Conservation (phyloP, 2,329 filamentous ascomycete genomes). For the Colletotrichum melonis region DNA sequence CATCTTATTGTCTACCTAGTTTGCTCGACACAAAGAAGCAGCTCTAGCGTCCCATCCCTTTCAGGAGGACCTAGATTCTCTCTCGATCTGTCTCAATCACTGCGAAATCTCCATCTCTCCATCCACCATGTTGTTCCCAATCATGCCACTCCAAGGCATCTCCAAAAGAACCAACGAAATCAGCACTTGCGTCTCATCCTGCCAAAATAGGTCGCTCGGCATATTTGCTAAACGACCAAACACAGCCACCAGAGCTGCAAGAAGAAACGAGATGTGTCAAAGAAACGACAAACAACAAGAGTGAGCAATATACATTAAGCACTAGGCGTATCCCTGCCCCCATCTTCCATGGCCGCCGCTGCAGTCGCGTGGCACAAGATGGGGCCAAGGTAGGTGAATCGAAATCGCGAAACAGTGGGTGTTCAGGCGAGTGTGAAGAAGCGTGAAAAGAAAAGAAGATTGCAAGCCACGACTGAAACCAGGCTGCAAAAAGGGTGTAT, state of each 20-base stretch:
- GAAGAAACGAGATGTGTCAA: slow-evolving; percentile 8
- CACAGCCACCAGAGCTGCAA: slow-evolving; percentile 31
- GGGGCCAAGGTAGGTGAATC: slow-evolving; percentile 38
- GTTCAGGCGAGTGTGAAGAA: slow-evolving; percentile 49
- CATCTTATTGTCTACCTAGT: slow-evolving; percentile 31
- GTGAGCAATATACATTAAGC: slow-evolving; percentile 37
- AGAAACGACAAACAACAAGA: slow-evolving; percentile 14
- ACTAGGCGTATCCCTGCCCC: slow-evolving; percentile 32
- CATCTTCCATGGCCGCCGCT: slow-evolving; percentile 11
- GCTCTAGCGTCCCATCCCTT: slow-evolving; percentile 7
- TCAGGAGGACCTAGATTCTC: background rate
- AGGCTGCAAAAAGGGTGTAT: slow-evolving; percentile 38
- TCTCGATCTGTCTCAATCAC: background rate
- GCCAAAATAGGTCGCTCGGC: background rate
- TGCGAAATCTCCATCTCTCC: background rate
- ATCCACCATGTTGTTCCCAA: background rate
- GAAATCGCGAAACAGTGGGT: slow-evolving; percentile 32
- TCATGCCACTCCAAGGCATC: slow-evolving; percentile 25
- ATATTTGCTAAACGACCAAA: slow-evolving; percentile 7
- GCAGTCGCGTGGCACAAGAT: slow-evolving; percentile 5
- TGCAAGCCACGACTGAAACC: background rate
- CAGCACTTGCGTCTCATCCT: background rate
- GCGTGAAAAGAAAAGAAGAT: slow-evolving; percentile 38
- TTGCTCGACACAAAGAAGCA: slow-evolving; percentile 24
- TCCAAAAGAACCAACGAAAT: background rate